These are phyloP conservation scores for Orbilia quercus DNA, from an alignment of 2,329 filamentous ascomycete genomes.

Conservation along the genomic window DNA sequence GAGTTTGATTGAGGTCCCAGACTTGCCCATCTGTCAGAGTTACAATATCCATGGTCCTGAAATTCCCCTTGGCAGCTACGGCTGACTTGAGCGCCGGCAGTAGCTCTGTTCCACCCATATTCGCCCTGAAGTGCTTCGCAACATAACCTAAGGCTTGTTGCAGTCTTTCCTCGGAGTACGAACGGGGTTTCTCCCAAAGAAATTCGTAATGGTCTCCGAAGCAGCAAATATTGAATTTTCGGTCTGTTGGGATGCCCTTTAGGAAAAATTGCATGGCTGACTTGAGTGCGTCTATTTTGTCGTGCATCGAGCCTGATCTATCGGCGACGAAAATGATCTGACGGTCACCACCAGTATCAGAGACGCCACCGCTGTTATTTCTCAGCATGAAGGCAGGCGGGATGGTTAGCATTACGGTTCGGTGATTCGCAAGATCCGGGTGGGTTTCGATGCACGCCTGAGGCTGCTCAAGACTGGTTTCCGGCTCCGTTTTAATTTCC, in stretches of 20 bases:
- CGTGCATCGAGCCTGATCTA: conserved; percentile 64
- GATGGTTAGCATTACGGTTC: conserved; percentile 60
- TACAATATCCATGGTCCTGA: conserved; percentile 67
- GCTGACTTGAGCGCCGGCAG: conserved; percentile 65
- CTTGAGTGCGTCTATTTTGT: conserved; percentile 66
- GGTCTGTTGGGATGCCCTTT: conserved; percentile 67
- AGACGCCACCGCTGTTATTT: background rate
- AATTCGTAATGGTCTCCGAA: conserved; percentile 67
- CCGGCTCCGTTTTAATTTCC: conserved; percentile 56
- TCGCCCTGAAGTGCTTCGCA: conserved; percentile 62
- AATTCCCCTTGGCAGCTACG: conserved; percentile 64
- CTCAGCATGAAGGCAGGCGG: conserved; percentile 55
- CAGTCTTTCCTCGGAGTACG: conserved; percentile 64
- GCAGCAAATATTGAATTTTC: conserved; percentile 65
- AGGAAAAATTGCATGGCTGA: conserved; percentile 70
- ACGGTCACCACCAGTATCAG: conserved; percentile 9
- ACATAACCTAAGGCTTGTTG: conserved; percentile 62
- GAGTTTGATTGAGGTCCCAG: conserved; percentile 66
- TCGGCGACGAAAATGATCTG: conserved; percentile 60
- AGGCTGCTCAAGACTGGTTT: conserved; percentile 33
- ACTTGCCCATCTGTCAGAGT: conserved; percentile 71
- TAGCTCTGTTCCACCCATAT: conserved; percentile 70
- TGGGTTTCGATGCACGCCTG: conserved; percentile 60
- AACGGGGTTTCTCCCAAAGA: conserved; percentile 64
- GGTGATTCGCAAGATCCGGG: conserved; percentile 58